A percentile compares a stretch with the other conserved stretches of the same genome.
Conservation (phyloP, 306 rosid genomes). For the Boehmeria nivea region DNA sequence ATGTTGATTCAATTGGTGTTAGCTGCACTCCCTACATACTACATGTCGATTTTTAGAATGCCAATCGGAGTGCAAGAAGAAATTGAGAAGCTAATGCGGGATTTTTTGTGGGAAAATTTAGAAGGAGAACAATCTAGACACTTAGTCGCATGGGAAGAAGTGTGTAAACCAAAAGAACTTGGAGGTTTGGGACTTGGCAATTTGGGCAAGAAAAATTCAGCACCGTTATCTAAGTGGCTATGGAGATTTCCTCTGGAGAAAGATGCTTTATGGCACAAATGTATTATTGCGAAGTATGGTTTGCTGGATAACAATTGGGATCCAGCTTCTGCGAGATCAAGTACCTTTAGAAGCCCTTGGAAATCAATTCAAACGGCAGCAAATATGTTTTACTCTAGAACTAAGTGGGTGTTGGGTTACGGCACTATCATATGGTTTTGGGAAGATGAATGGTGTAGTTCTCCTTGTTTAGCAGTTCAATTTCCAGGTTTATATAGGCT, state of each 20-base stretch:
- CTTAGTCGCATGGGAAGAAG: not conserved
- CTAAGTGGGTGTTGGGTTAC: no score
- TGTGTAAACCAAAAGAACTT: not conserved
- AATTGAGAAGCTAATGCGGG: not conserved
- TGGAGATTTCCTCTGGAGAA: no score
- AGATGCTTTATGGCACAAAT: not conserved
- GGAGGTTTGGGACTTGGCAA: not conserved
- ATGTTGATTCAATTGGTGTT: not conserved
- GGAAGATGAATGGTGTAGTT: conserved; percentile 7
- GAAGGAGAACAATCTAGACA: no score
- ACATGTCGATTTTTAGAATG: not conserved
- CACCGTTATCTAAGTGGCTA: not conserved
- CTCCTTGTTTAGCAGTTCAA: no score
- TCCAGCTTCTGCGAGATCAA: not conserved
- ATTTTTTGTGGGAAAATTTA: not conserved
- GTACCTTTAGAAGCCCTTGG: not conserved
- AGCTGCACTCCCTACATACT: not conserved
- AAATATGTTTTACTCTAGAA: no score
- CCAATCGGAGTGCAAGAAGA: not conserved
- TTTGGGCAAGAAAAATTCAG: not conserved
- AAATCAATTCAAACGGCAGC: no score
- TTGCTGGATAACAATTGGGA: not conserved
- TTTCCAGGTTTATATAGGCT: no score
- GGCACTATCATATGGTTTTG: not conserved
- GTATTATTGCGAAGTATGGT: not conserved